These are phyloP conservation scores for Aspergillus sp. DNA, from an alignment of 2,329 filamentous ascomycete genomes.

Conservation along the genomic window DNA sequence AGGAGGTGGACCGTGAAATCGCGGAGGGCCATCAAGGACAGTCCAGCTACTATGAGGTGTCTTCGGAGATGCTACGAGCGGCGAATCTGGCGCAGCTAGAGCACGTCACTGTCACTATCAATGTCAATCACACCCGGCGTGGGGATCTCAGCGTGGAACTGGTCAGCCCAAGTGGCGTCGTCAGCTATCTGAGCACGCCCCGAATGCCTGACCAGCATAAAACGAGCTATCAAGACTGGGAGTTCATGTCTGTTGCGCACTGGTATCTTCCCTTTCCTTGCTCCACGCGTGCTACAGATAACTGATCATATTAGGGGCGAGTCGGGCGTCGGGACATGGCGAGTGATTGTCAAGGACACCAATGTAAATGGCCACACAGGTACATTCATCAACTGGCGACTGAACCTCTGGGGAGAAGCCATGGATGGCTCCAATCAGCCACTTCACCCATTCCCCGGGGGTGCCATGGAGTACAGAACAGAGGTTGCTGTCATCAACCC, in stretches of 20 bases:
- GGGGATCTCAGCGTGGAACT: conserved; percentile 93
- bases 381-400: conserved; percentile 83
- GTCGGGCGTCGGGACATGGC: conserved; percentile 84
- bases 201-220: conserved; percentile 71
- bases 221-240: conserved; percentile 69
- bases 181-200: conserved; percentile 78
- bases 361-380: conserved; percentile 73
- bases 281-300: not conserved
- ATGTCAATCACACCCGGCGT: conserved; percentile 79
- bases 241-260: conserved; percentile 97
- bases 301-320: conserved; percentile 68
- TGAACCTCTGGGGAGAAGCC: conserved; percentile 90
- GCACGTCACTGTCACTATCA: conserved; percentile 98
- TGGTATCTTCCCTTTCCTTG: conserved; percentile 62
- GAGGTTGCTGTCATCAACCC: no score
- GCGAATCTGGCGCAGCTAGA: conserved; percentile 86
- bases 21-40: conserved; percentile 82
- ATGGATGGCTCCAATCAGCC: conserved; percentile 73
- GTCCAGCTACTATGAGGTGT: conserved; percentile 75
- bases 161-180: conserved; percentile 75
- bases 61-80: conserved; percentile 71
- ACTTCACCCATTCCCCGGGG: conserved; percentile 57
- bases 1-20: conserved; percentile 81
- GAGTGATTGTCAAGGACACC: conserved; percentile 82
- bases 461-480: no score